Evolutionary conservation across 2,329 filamentous ascomycete genomes (phyloP), one percentile per base, ranked within the genome.

Genomic region (Botrytis pseudocinerea): DNA sequence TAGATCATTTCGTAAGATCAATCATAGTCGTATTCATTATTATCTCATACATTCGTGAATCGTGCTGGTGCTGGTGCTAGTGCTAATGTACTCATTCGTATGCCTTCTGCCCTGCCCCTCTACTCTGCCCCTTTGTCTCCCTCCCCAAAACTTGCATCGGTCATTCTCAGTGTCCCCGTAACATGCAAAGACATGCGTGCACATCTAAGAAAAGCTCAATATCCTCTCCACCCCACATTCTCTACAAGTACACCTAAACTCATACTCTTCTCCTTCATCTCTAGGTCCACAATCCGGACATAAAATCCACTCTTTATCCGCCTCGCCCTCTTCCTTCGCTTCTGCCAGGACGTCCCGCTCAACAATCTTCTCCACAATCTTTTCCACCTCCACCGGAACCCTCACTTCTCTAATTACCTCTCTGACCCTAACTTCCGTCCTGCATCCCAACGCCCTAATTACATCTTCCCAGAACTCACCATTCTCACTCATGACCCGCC

Each of bases 161-260:
- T 32, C n/a, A 57, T 18, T 10, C 25, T 16, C 16, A 16, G n/a
- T 54, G 38, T 16, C 25, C 25, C 4, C 14, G 48, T 16, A n/a
- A 5, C 25, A 54, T 54, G 2, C 48, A 54, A 54, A 54, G 9
- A 38, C 8, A 1, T 54, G 25, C 25, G 7, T 25, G n/a, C 25
- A 25, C 48, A 54, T 22, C 12, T 32, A 73, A 44, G 16, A 88
- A 35, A 42, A 51, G 25, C 2, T 32, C 10, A 63, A 9, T 25
- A 14, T 10, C 60, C 78, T 80, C 2, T 84, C 81, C 0, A 71
- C 35, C 2, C 76, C 75, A 71, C 77, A 78, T 9, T n/a, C 48
- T 40, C 73, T 74, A 62, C 77, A 78, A 10, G 59, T 57, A 20
- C 70, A 60, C 4, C 25, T 61, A 44, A 76, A 60, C 18, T 71